These are phyloP conservation scores for Evansstolkia leycettana DNA, from an alignment of 495 filamentous ascomycete species.

Conservation along the genomic window DNA sequence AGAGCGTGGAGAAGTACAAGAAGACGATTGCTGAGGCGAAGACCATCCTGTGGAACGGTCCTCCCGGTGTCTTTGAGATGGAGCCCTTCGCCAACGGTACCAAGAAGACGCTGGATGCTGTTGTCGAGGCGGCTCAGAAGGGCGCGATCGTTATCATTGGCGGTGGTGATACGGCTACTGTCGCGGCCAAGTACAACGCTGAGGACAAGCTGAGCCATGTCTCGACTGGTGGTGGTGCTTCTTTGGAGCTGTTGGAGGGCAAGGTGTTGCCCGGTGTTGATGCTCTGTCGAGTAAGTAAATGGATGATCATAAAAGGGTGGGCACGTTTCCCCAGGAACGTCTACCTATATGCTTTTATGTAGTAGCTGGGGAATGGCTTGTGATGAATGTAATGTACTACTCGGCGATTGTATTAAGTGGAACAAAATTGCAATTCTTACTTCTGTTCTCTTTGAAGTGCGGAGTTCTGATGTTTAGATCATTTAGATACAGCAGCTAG, in stretches of 20 bases:
- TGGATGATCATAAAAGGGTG: not conserved
- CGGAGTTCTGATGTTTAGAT: too few relatives aligned
- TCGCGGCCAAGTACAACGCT: constrained; percentile 90
- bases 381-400: too few relatives aligned
- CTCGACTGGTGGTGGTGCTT: constrained; percentile 91
- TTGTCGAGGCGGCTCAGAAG: constrained; percentile 60
- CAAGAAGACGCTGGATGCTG: constrained; percentile 78
- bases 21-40: constrained; percentile 73
- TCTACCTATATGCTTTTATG: too few relatives aligned
- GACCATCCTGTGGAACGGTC: constrained; percentile 99
- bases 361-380: too few relatives aligned
- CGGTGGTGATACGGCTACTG: constrained; percentile 95
- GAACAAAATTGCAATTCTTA: too few relatives aligned
- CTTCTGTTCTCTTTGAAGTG: too few relatives aligned
- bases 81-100: constrained; percentile 87
- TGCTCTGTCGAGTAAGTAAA: constrained; percentile 84
- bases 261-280: constrained; percentile 91
- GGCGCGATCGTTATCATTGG: constrained; percentile 96
- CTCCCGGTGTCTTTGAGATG: constrained; percentile 93
- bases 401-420: too few relatives aligned
- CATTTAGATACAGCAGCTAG: too few relatives aligned
- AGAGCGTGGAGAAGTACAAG: constrained; percentile 77
- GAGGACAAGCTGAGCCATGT: constrained; percentile 98
- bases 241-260: constrained; percentile 90
- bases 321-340: too few relatives aligned